Evolutionary conservation across 257 asterid species (phyloP).

Genomic region (Scutellaria minor): DNA sequence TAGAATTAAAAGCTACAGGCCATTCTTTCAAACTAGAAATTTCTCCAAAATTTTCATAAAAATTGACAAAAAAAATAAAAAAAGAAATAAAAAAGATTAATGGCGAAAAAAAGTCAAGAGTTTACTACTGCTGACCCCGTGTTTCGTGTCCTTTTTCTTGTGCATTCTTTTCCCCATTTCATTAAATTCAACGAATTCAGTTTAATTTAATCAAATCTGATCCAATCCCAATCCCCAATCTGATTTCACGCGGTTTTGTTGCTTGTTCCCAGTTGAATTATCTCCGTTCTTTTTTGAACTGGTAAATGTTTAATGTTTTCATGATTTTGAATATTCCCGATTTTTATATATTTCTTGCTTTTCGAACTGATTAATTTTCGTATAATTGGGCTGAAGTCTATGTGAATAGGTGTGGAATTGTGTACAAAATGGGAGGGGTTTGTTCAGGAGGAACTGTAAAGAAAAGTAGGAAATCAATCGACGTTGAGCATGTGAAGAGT

Average conservation of each 20-base stretch:
- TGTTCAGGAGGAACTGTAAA: conserved; percentile 76
- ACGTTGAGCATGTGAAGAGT: conserved; percentile 49
- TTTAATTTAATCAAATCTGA: conserved; percentile 36
- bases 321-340: neutral
- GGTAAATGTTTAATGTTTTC: conserved; percentile 28
- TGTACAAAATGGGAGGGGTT: conserved; percentile 80
- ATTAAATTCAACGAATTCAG: conserved; percentile 43
- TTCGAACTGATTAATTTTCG: conserved; percentile 17
- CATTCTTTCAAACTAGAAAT: conserved; percentile 21
- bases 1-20: neutral
- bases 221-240: conserved; percentile 37
- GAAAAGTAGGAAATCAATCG: conserved; percentile 49
- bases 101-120: conserved; percentile 40
- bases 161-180: conserved; percentile 29
- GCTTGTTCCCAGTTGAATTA: conserved; percentile 17
- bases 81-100: neutral
- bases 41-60: neutral
- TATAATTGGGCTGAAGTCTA: conserved; percentile 30
- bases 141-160: conserved; percentile 42
- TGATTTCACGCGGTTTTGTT: conserved; percentile 45
- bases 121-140: conserved; percentile 52
- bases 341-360: neutral
- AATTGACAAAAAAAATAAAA: neutral
- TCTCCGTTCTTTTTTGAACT: neutral
- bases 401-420: conserved; percentile 40